Base-by-base conservation (phyloP, 192 early-diverging fungal species). In the Coemansia sp. region DNA sequence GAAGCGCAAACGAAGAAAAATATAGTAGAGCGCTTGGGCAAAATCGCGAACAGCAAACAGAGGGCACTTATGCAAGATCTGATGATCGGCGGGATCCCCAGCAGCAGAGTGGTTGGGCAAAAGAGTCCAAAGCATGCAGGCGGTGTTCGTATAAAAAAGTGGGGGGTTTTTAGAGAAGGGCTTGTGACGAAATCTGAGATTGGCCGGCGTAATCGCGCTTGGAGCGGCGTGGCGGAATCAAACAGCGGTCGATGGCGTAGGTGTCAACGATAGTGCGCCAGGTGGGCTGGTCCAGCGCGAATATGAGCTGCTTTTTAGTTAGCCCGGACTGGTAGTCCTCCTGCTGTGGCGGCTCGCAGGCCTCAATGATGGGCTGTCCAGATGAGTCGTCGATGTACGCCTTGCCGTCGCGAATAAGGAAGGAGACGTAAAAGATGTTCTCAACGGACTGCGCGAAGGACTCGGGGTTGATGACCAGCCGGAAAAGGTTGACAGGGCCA, bases 361-460 rank as follows among this genome's bases (percentile, higher is more conserved):
- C 71, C 56, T 83, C 85, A 60, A 84, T 71, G 68, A 87, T 89
- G 21, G 89, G 86, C 66, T 89, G 84, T 4, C 88, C 89, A 18
- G 76, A 81, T 10, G 85, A 83, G 55, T 88, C 90, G 51, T 92
- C 88, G 12, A 98, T 87, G 38, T 64, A 72, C 5, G 86, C 95
- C 60, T 82, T 86, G 16, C 89, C 93, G 63, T 97, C 94, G 52
- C 92, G 85, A 19, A 97, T 85, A 49, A 98, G 78, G 67, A 98
- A 98, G n/a, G 94, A 92, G n/a, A 96, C 71, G 57, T 96, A 95
- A 69, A 98, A 98, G 48, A 98, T 84, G 73, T 98, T 98, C 69
- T 98, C 96, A 3, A 98, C 88, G 5, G 93, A 90, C 81, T 98
- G 96, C 5, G 87, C 80, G 72, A 96, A 97, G 18, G 93, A 94